Evolutionary conservation across 768 basidiomycete species (phyloP), one percentile per base, ranked within the genome.

Genomic region (Daedaleopsis sinensis): DNA sequence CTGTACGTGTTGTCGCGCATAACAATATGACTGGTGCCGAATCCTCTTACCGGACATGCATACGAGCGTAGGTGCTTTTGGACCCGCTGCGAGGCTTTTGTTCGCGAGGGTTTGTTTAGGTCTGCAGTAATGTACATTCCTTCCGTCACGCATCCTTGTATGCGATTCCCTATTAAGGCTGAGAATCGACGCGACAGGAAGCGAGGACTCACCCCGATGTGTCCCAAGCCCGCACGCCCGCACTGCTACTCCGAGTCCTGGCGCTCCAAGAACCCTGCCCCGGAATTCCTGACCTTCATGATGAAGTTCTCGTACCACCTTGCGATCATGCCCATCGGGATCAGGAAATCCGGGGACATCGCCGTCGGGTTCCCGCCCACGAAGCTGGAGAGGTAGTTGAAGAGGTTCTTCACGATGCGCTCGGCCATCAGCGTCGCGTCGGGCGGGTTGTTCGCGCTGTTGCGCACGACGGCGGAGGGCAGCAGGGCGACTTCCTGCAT

Each of bases 391-490:
- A 67, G 55, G 59, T 65, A 65, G 53, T 67, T 67, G 67, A 67
- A 67, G 13, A 67, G 52, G 37, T 49, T 21, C 63, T 86, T 88
- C 27, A 88, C 86, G 57, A 91, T 82, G 50, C 82, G 79, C 73
- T 91, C 89, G 1, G 88, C 89, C 27, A 92, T 74, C 10, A 80
- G 51, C 18, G 79, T 78, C 18, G 88, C 80, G 66, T 88, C 84
- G 0, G 63, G 42, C 68, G 48, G 68, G 13, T 59, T 52, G 56
- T 52, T 57, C 44, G 53, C 56, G 52, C 50, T 51, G 13, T 15
- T n/a, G n/a, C 65, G 60, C 15, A 66, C 59, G 37, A 69, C 67
- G 0, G 68, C 59, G 9, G 71, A 69, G 1, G 83, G 82, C 19
- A 86, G 76, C 6, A 73, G 64, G 16, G 80, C 77, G 36, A 91